phyloP scores from a whole-genome alignment of 2,329 filamentous ascomycete species.

The Aspergillus puulaauensis region DNA sequence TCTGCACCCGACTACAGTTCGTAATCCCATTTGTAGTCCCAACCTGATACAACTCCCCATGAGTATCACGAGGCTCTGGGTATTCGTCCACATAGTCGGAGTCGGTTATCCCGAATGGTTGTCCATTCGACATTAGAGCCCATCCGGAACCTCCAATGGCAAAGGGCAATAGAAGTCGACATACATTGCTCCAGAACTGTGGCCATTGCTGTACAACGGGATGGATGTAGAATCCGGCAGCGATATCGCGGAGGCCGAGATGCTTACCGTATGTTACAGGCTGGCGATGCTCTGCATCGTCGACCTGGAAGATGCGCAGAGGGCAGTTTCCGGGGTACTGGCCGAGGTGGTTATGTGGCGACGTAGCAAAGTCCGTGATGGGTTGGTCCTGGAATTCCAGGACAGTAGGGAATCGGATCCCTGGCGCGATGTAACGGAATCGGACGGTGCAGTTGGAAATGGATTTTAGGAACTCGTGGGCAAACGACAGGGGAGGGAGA shows the following conservation, averaged over 20 bases:
- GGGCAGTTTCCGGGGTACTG: constrained; percentile 9
- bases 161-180: constrained; percentile 17
- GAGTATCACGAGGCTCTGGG: constrained; percentile 7
- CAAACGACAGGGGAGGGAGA: background rate
- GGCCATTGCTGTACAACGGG: background rate
- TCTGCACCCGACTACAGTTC: constrained; percentile 9
- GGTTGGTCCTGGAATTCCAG: constrained; percentile 13
- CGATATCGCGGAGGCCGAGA: no score
- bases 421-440: constrained; percentile 20
- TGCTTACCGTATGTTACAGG: background rate
- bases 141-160: constrained; percentile 12
- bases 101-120: background rate
- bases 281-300: background rate
- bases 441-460: background rate
- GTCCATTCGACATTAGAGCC: constrained; percentile 16
- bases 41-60: constrained; percentile 14
- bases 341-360: constrained; percentile 2
- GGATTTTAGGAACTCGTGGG: background rate
- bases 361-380: constrained; percentile 10
- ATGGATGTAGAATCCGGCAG: background rate
- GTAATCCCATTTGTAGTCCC: constrained; percentile 8
- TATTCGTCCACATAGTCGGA: constrained; percentile 1
- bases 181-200: constrained; percentile 7
- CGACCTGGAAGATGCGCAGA: constrained; percentile 11
- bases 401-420: constrained; percentile 13